Evolutionary conservation across 345 rosid genomes (phyloP), one percentile per base, ranked within the genome.

Genomic region (Raphanus sativus): DNA sequence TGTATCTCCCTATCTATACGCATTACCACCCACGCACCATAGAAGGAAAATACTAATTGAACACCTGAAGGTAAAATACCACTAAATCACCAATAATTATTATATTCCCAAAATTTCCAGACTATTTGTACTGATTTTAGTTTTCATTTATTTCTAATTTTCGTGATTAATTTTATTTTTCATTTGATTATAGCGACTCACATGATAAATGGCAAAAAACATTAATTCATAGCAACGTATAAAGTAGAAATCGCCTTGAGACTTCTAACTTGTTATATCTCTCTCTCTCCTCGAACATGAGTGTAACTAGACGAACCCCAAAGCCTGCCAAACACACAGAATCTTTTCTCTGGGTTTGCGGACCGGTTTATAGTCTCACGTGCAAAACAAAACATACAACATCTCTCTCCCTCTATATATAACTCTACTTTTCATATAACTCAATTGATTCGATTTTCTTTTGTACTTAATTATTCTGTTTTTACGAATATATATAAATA

Each of bases 251-350:
- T 21, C 21, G 32, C 10, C 32, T 58, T 48, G 68, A 71, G 30
- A 71, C 50, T 54, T 70, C 4, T 58, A 70, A 65, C 62, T 24
- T 65, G 62, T 42, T 42, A 58, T n/a, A 58, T n/a, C 54, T 74
- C 78, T 74, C 61, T 79, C 82, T 6, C 61, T 79, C 82, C 7
- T 62, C 8, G 61, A 79, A 74, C 75, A 79, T 74, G 82, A 79
- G 55, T 68, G 75, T 79, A 79, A 79, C 82, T 63, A 69, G 82
- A 74, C 82, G 75, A 68, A 79, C 62, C 26, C 62, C 67, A 74
- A 69, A 80, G 82, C 82, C 82, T 80, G 82, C 79, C 65, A 79
- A 74, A 80, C 75, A 74, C 70, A 74, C 79, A 80, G 79, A 80
- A 80, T 80, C 82, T 80, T 79, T 80, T 74, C 71, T 64, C 65